Conservation (phyloP, 2,329 filamentous ascomycete genomes). For the Diaporthe longicolla region DNA sequence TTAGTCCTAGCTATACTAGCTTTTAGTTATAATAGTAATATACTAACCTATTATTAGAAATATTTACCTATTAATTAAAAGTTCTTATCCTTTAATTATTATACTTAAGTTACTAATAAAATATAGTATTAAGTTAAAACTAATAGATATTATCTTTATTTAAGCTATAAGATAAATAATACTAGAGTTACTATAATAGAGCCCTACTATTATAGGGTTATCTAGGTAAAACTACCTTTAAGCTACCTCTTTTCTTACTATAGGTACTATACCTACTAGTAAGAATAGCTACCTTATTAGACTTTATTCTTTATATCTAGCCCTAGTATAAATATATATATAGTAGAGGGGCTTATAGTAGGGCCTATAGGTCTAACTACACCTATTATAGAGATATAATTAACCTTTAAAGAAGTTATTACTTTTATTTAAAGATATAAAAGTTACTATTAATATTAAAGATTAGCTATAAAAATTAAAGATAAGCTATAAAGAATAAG, state of each 20-base stretch:
- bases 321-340: neutral
- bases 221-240: neutral
- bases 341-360: neutral
- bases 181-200: neutral
- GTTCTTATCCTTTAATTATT: neutral
- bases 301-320: neutral
- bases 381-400: neutral
- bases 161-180: neutral
- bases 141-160: neutral
- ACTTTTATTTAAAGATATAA: neutral
- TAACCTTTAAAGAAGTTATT: neutral
- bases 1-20: too few relatives aligned
- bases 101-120: neutral
- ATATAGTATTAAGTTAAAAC: too few relatives aligned
- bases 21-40: too few relatives aligned
- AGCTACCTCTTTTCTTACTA: neutral
- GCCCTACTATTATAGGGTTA: neutral
- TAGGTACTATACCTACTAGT: neutral
- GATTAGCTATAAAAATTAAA: neutral
- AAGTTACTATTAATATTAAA: neutral
- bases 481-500: neutral
- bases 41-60: too few relatives aligned
- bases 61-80: neutral
- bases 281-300: neutral
- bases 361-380: neutral